These are phyloP conservation scores for Lasiosphaeria miniovina DNA, from an alignment of 495 filamentous ascomycete genomes.

Conservation along the genomic window DNA sequence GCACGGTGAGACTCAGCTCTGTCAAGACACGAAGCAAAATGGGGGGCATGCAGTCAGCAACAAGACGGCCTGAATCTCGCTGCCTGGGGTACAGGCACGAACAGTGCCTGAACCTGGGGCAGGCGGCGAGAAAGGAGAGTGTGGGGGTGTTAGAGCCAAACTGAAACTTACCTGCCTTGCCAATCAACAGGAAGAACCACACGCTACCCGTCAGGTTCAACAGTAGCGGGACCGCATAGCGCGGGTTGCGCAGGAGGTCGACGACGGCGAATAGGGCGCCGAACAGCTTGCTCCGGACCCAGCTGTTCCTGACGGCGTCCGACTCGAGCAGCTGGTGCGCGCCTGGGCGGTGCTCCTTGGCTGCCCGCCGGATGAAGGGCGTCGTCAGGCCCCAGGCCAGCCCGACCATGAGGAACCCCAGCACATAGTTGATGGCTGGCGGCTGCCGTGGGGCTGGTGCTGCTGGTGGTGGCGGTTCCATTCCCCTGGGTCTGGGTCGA, in stretches of 20 bases:
- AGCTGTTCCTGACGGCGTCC: constrained; percentile 40
- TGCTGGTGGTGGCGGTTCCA: constrained; percentile 25
- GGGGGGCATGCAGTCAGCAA: no score
- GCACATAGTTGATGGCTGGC: constrained; percentile 72
- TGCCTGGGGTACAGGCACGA: no score
- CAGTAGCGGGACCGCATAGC: constrained; percentile 80
- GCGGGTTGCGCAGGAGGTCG: constrained; percentile 75
- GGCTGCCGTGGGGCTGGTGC: constrained; percentile 43
- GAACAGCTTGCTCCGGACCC: constrained; percentile 53
- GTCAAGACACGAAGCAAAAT: background rate
- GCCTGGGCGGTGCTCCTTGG: constrained; percentile 53
- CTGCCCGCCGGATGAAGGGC: constrained; percentile 70
- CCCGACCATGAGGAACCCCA: constrained; percentile 88
- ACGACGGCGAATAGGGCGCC: constrained; percentile 66
- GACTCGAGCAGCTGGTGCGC: constrained; percentile 48
- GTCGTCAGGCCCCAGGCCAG: constrained; percentile 79
- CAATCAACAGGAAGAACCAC: constrained; percentile 96
- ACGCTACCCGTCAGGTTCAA: constrained; percentile 92
- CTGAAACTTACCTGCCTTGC: constrained; percentile 72
- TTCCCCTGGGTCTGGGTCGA: background rate
- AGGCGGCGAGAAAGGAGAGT: background rate
- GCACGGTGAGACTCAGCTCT: constrained; percentile 92
- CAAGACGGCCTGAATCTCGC: no score
- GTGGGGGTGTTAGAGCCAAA: background rate
- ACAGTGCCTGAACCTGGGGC: no score